Evolutionary conservation across 208 protist genomes (phyloP).

Genomic region (Acanthamoeba royreba): DNA sequence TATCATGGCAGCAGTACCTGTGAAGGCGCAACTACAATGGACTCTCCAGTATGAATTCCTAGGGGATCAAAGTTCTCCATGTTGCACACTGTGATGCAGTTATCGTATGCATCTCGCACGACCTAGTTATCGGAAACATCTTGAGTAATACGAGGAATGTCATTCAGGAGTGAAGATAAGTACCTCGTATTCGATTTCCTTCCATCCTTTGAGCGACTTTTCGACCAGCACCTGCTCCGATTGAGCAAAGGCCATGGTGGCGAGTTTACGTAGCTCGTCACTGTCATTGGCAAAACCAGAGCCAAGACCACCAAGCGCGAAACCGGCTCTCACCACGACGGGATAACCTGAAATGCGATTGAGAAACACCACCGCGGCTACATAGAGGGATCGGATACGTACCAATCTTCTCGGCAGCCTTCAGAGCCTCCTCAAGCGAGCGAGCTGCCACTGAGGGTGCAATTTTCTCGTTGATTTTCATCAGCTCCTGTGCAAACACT

Average conservation of each 20-base stretch:
- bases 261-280: conserved; percentile 66
- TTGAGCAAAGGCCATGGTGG: conserved; percentile 79
- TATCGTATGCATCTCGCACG: conserved; percentile 95
- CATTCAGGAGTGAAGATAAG: background rate
- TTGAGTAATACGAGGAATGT: background rate
- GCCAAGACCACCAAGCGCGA: conserved; percentile 96
- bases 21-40: conserved; percentile 98
- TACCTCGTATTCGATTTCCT: conserved; percentile 98
- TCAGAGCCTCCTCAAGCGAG: conserved; percentile 69
- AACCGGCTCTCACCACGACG: conserved; percentile 97
- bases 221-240: conserved; percentile 96
- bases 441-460: conserved; percentile 69
- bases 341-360: conserved; percentile 87
- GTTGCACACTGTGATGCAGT: conserved; percentile 99
- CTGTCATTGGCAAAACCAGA: conserved; percentile 90
- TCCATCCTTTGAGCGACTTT: conserved; percentile 97
- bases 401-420: conserved; percentile 80
- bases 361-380: background rate
- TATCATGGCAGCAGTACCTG: conserved; percentile 76
- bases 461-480: conserved; percentile 93
- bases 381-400: conserved; percentile 32
- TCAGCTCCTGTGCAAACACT: conserved; percentile 94
- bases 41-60: conserved; percentile 98
- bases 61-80: conserved; percentile 99
- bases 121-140: conserved; percentile 65